A percentile compares a stretch with the other conserved stretches of the same genome.
These are phyloP conservation scores for Naganishia kalamii DNA, from an alignment of 768 basidiomycete species.

Conservation along the genomic window DNA sequence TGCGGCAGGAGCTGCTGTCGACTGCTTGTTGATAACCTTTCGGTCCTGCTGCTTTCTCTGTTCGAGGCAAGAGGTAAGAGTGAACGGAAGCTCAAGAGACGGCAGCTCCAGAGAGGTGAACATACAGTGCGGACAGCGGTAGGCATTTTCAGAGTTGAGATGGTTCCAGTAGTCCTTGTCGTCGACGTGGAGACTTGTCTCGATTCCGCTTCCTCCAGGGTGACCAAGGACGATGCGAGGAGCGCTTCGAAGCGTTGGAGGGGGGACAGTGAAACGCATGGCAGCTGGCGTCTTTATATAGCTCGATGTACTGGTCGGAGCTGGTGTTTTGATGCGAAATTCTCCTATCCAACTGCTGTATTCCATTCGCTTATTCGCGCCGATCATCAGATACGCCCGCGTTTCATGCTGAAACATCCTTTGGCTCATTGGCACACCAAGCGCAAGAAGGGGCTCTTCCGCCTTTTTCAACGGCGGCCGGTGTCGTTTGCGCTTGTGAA, in stretches of 20 bases:
- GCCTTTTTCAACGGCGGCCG: not conserved
- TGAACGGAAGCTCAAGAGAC: not conserved
- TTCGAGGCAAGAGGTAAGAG: not conserved
- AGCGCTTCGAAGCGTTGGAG: too few species aligned
- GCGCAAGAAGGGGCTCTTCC: not conserved
- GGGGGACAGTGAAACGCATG: too few species aligned
- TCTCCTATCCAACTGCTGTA: too few species aligned
- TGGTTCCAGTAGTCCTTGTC: too few species aligned
- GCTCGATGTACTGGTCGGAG: too few species aligned
- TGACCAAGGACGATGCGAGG: too few species aligned
- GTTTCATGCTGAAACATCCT: not conserved
- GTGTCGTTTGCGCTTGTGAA: not conserved
- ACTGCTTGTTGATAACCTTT: constrained; percentile 2
- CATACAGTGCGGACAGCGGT: constrained; percentile 2
- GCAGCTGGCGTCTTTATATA: too few species aligned
- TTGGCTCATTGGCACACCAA: not conserved
- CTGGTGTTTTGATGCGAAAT: too few species aligned
- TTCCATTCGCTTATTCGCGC: not conserved
- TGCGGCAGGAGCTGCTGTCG: not conserved
- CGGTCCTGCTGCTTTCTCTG: constrained; percentile 1
- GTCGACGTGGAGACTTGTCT: too few species aligned
- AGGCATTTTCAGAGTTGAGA: not conserved
- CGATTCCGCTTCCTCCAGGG: too few species aligned
- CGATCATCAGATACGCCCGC: not conserved
- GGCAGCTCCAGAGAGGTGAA: not conserved